Evolutionary conservation across 2,329 filamentous ascomycete genomes (phyloP), one percentile per base, ranked within the genome.

Genomic region (Hymenoscyphus fraxineus): DNA sequence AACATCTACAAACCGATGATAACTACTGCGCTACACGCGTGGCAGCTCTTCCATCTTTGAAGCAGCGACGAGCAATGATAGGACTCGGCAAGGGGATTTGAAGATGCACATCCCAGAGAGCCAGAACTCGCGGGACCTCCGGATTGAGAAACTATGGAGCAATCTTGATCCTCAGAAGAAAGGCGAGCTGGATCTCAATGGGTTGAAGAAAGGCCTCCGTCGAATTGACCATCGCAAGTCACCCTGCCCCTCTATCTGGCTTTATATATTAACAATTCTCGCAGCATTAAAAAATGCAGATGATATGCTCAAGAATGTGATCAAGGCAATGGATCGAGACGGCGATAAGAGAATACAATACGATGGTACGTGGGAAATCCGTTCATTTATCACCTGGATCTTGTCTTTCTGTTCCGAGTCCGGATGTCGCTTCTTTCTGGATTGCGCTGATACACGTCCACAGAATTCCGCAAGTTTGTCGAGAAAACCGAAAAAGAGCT

Each of bases 391-490:
- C 40, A 12, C 40, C 15, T 54, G 40, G 10, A 13, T 59, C 9
- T 41, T 40, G 38, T 16, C 9, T 38, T 39, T 51, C 31, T 39
- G 59, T 27, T 51, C 22, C 27, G 15, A 22, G 40, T 27, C 44
- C 44, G 10, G 44, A 51, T 12, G 44, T 19, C 22, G 9, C n/a
- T 51, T 51, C 35, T 39, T 47, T 19, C 35, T 27, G 16, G 27
- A 39, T 19, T 64, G 31, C 22, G 55, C 61, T 67, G 51, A 66
- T 40, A 56, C 41, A 47, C 22, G 31, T 38, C 40, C 22, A 15
- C 76, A 95, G 95, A 99, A 80, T 99, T 99, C 75, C 89, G 88
- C 69, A 83, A 82, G 54, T 98, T 98, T 74, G 92, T 98, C 74
- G 86, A 93, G 73, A 85, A 91, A 65, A 93, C 95, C 54, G 95